phyloP scores from a whole-genome alignment of 352 stramenopile species.

The Peronospora tabacina region DNA sequence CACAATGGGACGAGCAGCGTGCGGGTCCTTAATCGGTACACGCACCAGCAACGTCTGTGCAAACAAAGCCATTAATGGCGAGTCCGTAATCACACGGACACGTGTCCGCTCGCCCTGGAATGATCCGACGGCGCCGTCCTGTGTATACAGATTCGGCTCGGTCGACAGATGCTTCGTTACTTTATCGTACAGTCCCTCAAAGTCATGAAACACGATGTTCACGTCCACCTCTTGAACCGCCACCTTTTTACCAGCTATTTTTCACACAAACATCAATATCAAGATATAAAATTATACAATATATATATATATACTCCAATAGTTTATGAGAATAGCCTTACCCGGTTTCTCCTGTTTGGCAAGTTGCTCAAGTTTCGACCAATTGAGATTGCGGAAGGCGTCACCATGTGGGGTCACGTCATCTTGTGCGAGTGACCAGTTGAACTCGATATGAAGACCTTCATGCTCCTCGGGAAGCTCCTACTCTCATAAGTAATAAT shows the following conservation, averaged over 20 bases:
- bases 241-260: constrained; percentile 48
- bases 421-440: constrained; percentile 77
- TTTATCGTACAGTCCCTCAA: constrained; percentile 57
- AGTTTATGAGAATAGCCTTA: too few species aligned
- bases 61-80: constrained; percentile 58
- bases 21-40: constrained; percentile 53
- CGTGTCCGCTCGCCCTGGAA: constrained; percentile 68
- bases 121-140: constrained; percentile 70
- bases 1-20: constrained; percentile 69
- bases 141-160: constrained; percentile 51
- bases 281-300: too few species aligned
- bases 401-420: constrained; percentile 75
- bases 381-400: constrained; percentile 70
- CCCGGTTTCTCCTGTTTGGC: constrained; percentile 55
- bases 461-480: constrained; percentile 74
- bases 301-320: too few species aligned
- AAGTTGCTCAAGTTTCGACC: constrained; percentile 53
- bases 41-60: constrained; percentile 64
- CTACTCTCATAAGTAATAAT: constrained; percentile 20
- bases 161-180: constrained; percentile 65
- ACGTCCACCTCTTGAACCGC: constrained; percentile 58
- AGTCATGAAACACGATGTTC: constrained; percentile 56
- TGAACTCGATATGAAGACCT: constrained; percentile 80
- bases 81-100: constrained; percentile 76
- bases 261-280: constrained; percentile 4